phyloP scores from a whole-genome alignment of 305 asterid genomes.

The Fraxinus greggii region DNA sequence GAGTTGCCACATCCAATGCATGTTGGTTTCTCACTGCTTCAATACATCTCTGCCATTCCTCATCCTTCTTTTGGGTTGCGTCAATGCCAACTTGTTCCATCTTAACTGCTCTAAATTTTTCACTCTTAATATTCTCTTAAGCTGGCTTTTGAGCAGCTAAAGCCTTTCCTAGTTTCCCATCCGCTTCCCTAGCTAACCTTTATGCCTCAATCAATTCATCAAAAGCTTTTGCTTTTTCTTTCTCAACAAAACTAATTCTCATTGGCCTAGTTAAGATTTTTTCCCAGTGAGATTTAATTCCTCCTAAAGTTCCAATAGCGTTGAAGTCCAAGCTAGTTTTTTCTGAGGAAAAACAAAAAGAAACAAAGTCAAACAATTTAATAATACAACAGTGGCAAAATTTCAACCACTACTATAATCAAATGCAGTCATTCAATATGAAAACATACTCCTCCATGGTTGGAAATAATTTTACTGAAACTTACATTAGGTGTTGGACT shows the following conservation, averaged over 20 bases:
- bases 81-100: conserved; percentile 24
- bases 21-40: conserved; percentile 75
- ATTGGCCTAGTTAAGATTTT: conserved; percentile 72
- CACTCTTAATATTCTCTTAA: conserved; percentile 79
- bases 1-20: conserved; percentile 70
- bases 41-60: conserved; percentile 70
- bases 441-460: background rate
- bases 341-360: conserved; percentile 47
- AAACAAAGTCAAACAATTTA: conserved; percentile 22
- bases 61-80: conserved; percentile 73
- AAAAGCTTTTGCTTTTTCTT: conserved; percentile 47
- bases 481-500: conserved; percentile 75
- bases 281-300: conserved; percentile 64
- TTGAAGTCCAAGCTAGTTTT: conserved; percentile 58
- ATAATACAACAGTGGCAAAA: background rate
- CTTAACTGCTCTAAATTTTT: conserved; percentile 84
- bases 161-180: conserved; percentile 82
- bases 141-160: conserved; percentile 81
- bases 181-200: conserved; percentile 54
- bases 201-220: conserved; percentile 26
- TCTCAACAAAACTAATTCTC: conserved; percentile 68
- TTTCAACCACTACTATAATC: background rate
- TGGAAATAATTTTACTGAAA: conserved; percentile 4
- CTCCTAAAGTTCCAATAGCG: conserved; percentile 68
- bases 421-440: background rate